These are phyloP conservation scores for Brassica nigra DNA, from an alignment of 345 rosid species.

Conservation along the genomic window DNA sequence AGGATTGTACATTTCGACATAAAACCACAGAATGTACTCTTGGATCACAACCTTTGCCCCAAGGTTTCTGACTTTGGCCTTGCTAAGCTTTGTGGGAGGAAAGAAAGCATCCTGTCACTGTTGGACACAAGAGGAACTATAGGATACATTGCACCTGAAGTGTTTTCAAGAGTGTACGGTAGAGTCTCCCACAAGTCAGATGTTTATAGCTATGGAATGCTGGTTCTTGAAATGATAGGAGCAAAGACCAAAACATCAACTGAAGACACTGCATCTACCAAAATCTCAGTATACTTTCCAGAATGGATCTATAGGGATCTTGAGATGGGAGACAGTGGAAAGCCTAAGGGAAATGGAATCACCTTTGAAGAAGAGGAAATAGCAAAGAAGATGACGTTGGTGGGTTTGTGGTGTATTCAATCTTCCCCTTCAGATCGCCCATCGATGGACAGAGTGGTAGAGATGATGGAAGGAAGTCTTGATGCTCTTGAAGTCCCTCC, in stretches of 20 bases:
- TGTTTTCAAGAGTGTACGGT: conserved; percentile 42
- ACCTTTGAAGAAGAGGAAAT: conserved; percentile 18
- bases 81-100: conserved; percentile 45
- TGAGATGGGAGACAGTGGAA: conserved; percentile 16
- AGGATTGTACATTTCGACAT: conserved; percentile 56
- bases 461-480: conserved; percentile 43
- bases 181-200: conserved; percentile 49
- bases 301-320: conserved; percentile 39
- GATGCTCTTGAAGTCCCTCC: conserved; percentile 35
- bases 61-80: conserved; percentile 61
- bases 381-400: conserved; percentile 36
- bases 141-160: conserved; percentile 56
- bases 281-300: conserved; percentile 45
- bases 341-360: not conserved
- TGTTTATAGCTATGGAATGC: conserved; percentile 58
- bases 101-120: conserved; percentile 43
- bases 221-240: conserved; percentile 50
- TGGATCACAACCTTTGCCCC: conserved; percentile 43
- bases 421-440: conserved; percentile 37
- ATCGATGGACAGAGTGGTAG: conserved; percentile 34
- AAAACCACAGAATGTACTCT: conserved; percentile 52
- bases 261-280: not conserved
- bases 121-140: conserved; percentile 45
- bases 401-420: conserved; percentile 46
- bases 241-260: conserved; percentile 13